phyloP scores from a whole-genome alignment of 2,329 filamentous ascomycete species.

The Ceratocystis cacaofunesta region DNA sequence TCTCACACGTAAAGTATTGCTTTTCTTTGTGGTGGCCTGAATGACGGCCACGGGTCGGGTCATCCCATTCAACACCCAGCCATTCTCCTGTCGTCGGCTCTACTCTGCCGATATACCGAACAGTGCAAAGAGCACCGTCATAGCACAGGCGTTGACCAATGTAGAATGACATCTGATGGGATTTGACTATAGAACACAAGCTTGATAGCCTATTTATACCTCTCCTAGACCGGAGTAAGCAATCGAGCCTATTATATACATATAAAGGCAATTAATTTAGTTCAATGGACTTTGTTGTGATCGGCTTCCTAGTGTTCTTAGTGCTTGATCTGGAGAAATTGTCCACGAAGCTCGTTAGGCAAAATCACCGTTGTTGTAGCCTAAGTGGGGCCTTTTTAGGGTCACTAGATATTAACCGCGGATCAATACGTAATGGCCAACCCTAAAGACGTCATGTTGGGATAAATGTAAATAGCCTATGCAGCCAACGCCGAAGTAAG shows the following conservation, averaged over 20 bases:
- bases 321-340: neutral
- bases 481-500: neutral
- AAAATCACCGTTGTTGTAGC: neutral
- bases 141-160: slow-evolving; percentile 69
- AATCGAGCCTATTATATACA: neutral
- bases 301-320: neutral
- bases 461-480: neutral
- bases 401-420: neutral
- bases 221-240: neutral
- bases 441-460: neutral
- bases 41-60: slow-evolving; percentile 74
- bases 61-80: slow-evolving; percentile 97
- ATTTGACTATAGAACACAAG: neutral
- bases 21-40: slow-evolving; percentile 66
- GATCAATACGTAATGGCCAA: neutral
- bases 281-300: neutral
- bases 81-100: slow-evolving; percentile 62
- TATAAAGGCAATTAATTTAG: neutral
- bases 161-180: slow-evolving; percentile 30
- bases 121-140: slow-evolving; percentile 61
- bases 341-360: neutral
- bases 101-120: slow-evolving; percentile 68
- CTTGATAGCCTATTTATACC: neutral
- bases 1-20: slow-evolving; percentile 69
- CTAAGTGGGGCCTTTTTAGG: neutral